Base-by-base conservation (phyloP, 768 basidiomycete genomes). In the Cyathus striatus region DNA sequence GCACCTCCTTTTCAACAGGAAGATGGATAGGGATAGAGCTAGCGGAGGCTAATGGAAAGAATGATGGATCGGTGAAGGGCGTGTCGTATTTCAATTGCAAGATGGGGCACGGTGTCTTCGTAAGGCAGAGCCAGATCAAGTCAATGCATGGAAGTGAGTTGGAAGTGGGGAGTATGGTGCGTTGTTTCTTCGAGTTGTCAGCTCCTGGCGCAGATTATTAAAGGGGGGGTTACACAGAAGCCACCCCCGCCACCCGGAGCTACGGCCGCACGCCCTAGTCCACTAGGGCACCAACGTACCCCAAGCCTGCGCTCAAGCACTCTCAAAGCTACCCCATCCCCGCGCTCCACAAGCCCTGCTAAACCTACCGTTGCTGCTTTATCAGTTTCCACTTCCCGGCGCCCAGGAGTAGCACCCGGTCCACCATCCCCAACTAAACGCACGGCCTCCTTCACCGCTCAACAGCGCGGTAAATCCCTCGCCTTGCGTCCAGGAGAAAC, bases 1-100 rank as follows among this genome's bases (percentile, higher is more conserved):
- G 79, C 23, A 94, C 95, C 0, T 72, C 76, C 2, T 97, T 97
- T 60, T 78, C 89, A 17, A 63, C 80, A 1, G 96, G 96, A 0
- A 91, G 87, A 73, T 99, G 95, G 95, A 75, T 96, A 39, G 96
- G 96, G 7, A 81, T 98, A 41, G 93, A 95, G 56, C 76, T 99
- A 36, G 78, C 75, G 44, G 83, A 85, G 53, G 64, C 79, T 6
- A 84, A 78, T 35, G 96, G 96, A 27, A 99, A 98, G 82, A 99
- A 99, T 69, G 90, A 98, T 53, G 96, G 96, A 1, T 77, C 81
- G 1, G 86, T 99, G 6, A 71, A 83, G 25, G 91, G 86, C 13
- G 63, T 80, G 38, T 49, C 63, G 1, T 99, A 98, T 66, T 99
- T 99, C 61, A 70, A 67, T 14, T 97, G 92, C 67, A 76, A 75